Evolutionary conservation across 139 green algal genomes (phyloP).

Genomic region (Eudorina sp.): DNA sequence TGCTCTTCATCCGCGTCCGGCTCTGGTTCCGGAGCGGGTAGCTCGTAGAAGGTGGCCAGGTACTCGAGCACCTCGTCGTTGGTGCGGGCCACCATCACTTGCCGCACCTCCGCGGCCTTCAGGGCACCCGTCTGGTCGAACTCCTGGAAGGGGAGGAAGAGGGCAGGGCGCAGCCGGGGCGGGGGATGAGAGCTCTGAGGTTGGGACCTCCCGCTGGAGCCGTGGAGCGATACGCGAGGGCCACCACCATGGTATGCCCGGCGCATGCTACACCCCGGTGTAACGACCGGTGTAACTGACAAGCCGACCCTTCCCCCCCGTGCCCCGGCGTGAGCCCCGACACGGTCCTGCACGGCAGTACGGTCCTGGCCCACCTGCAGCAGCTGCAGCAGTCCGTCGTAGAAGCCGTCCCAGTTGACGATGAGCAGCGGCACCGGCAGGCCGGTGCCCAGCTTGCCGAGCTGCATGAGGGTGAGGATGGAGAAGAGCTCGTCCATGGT

Average conservation of each 20-base stretch:
- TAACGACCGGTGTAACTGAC: too few relatives aligned
- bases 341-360: too few relatives aligned
- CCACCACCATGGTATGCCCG: too few relatives aligned
- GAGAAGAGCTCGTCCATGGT: conserved; percentile 60
- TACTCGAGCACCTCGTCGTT: conserved; percentile 70
- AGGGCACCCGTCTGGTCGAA: conserved; percentile 31
- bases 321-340: too few relatives aligned
- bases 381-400: conserved; percentile 67
- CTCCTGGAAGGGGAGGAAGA: background rate
- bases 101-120: conserved; percentile 15
- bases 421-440: conserved; percentile 59
- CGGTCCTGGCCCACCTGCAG: conserved; percentile 54
- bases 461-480: conserved; percentile 38
- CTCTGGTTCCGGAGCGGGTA: conserved; percentile 41
- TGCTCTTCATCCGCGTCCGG: background rate
- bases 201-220: background rate
- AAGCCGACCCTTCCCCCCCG: too few relatives aligned
- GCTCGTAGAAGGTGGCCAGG: conserved; percentile 62
- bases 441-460: conserved; percentile 47
- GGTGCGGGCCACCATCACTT: conserved; percentile 64
- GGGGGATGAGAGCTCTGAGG: background rate
- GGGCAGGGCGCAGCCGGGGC: background rate
- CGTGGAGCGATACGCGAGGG: background rate
- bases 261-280: too few relatives aligned
- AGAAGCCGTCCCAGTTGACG: conserved; percentile 76